Percentiles rank a stretch among this genome's conserved stretches.
These are phyloP conservation scores for Sherardia arvensis DNA, from an alignment of 257 asterid species.

Conservation along the genomic window DNA sequence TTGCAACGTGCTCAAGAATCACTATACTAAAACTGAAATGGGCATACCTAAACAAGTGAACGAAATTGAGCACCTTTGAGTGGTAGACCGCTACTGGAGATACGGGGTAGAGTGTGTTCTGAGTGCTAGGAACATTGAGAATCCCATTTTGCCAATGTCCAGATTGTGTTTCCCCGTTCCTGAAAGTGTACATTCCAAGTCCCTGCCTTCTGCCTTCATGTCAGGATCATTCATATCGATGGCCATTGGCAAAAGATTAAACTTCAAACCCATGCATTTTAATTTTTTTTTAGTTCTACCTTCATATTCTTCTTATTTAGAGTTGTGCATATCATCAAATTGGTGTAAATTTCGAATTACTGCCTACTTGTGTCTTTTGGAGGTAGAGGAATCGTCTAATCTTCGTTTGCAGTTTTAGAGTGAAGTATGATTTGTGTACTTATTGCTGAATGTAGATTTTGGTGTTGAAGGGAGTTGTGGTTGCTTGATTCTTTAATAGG, in stretches of 20 bases:
- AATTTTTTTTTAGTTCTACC: no score
- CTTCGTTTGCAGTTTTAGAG: no score
- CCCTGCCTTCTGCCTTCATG: conserved; percentile 88
- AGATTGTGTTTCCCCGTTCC: conserved; percentile 72
- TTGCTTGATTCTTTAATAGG: no score
- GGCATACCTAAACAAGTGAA: conserved; percentile 65
- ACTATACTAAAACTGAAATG: background rate
- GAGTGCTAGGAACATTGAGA: conserved; percentile 82
- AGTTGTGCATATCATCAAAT: no score
- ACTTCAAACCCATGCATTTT: conserved; percentile 90
- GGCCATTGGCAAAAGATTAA: conserved; percentile 69
- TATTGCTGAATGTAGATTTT: no score
- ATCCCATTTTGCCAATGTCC: conserved; percentile 91
- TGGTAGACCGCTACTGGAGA: conserved; percentile 81
- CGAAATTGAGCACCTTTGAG: conserved; percentile 71
- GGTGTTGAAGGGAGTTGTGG: no score
- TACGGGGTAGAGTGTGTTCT: conserved; percentile 45
- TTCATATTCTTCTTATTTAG: no score
- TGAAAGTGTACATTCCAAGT: conserved; percentile 74
- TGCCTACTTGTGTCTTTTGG: no score
- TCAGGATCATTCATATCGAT: conserved; percentile 86
- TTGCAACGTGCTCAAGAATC: background rate
- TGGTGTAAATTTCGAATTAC: no score
- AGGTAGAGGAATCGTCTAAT: no score
- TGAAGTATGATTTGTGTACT: no score